Evolutionary conservation across 202 grass and related monocot genomes (phyloP), one percentile per base, ranked within the genome.

Genomic region (Saccharum hybrid): DNA sequence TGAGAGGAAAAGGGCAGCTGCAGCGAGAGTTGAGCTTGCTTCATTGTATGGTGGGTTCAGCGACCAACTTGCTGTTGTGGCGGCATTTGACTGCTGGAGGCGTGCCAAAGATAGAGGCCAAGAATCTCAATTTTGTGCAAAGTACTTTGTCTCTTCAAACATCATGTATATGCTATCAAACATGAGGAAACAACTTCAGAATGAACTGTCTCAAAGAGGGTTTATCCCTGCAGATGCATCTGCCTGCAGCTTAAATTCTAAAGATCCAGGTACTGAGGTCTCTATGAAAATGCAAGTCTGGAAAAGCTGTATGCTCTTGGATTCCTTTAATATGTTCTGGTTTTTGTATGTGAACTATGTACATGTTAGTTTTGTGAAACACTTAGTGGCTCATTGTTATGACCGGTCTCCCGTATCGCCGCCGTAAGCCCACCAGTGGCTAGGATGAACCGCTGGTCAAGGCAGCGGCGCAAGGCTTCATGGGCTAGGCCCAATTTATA

Each of bases 21-120:
- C 81, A 62, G 92, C 91, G 26, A 98, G 90, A 84, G 87, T 93
- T 87, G 89, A 98, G 63, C 84, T 98, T 83, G 93, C 96, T 81
- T 94, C 93, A 16, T 74, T 96, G 66, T 98, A 94, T 90, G 96
- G 96, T 68, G 96, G 96, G 9, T 96, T 84, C 85, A 96, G 93
- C 45, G 96, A 98, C 51, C 93, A 98, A 60, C 88, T 96, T 66
- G 89, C 96, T 61, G 86, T 98, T 78, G 91, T 96, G 75, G 96
- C 91, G 43, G 96, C 93, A 76, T 96, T 92, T 70, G 91, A 98
- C 42, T 94, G 93, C 82, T 99, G 96, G 91, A 96, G 82, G 42
- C 37, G 69, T 83, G 96, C 96, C 41, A 99, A 89, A 87, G 89
- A 88, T 31, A 96, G 82, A 48, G 93, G 93, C 16, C 91, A 89